Percentiles rank a stretch among this genome's conserved stretches.
phyloP scores from a whole-genome alignment of 176 grass and related monocot genomes.

The Typha latifolia region DNA sequence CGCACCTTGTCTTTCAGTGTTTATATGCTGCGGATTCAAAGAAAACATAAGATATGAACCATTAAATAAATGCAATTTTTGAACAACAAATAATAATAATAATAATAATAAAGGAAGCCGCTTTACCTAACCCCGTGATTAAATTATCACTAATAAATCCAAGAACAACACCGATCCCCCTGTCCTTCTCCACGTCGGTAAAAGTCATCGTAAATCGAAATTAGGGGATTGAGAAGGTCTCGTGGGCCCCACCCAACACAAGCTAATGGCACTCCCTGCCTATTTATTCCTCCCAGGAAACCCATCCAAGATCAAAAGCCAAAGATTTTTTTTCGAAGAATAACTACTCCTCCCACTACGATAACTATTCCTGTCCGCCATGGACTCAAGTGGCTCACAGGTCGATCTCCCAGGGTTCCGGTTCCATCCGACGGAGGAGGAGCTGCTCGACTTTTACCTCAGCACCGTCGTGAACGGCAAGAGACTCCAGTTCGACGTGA shows the following conservation, averaged over 20 bases:
- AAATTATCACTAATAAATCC: too few species aligned
- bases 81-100: too few species aligned
- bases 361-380: not conserved
- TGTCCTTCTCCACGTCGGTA: too few species aligned
- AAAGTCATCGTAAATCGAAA: not conserved
- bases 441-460: conserved; percentile 92
- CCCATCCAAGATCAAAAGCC: conserved; percentile 11
- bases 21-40: too few species aligned
- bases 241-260: not conserved
- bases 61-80: too few species aligned
- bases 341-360: not conserved
- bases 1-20: too few species aligned
- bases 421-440: conserved; percentile 82
- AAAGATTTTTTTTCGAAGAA: not conserved
- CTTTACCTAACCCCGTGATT: too few species aligned
- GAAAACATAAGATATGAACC: too few species aligned
- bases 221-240: not conserved
- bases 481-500: conserved; percentile 81
- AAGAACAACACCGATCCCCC: too few species aligned
- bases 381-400: conserved; percentile 13
- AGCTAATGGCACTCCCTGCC: not conserved
- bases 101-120: too few species aligned
- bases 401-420: conserved; percentile 55
- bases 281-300: not conserved
- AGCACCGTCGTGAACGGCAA: conserved; percentile 33